Percentiles rank a stretch among this genome's conserved stretches.
phyloP scores from a whole-genome alignment of 192 early-diverging fungal genomes.

The Tieghemiomyces parasiticus region DNA sequence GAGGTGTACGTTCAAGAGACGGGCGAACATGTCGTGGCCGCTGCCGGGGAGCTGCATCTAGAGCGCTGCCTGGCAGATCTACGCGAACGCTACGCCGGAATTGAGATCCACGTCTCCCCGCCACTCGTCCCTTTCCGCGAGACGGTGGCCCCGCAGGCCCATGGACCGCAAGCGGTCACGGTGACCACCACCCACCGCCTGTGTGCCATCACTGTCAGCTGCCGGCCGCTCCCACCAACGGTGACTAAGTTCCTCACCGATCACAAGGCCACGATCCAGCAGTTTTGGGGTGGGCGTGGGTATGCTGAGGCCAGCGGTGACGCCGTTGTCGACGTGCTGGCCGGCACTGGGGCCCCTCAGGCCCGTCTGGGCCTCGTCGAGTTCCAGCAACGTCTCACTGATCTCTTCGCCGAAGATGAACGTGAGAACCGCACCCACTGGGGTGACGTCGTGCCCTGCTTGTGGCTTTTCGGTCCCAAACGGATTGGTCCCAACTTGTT shows the following conservation, averaged over 20 bases:
- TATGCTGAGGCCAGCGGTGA: conserved; percentile 17
- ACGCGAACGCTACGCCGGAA: conserved; percentile 83
- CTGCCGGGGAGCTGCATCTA: conserved; percentile 93
- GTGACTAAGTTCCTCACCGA: conserved; percentile 20
- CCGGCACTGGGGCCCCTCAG: conserved; percentile 11
- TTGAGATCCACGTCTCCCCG: conserved; percentile 83
- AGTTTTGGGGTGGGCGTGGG: conserved; percentile 11
- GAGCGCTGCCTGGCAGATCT: conserved; percentile 93
- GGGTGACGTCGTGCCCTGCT: conserved; percentile 27
- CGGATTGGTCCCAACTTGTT: conserved; percentile 67
- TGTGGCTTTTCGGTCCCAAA: conserved; percentile 76
- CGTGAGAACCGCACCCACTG: conserved; percentile 13
- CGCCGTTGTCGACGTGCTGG: conserved; percentile 7
- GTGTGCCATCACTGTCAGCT: conserved; percentile 20
- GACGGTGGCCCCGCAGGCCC: conserved; percentile 54
- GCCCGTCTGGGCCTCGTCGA: conserved; percentile 12
- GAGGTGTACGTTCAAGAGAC: conserved; percentile 85
- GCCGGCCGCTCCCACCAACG: conserved; percentile 25
- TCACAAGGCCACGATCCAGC: conserved; percentile 23
- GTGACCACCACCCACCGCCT: conserved; percentile 1
- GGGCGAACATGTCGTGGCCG: conserved; percentile 92
- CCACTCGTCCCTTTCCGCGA: conserved; percentile 98
- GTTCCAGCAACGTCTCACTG: conserved; percentile 12
- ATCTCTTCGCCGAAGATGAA: conserved; percentile 20
- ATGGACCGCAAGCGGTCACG: not conserved